These are phyloP conservation scores for Cyclotella kingstonii DNA, from an alignment of 108 stramenopile species.

Conservation along the genomic window DNA sequence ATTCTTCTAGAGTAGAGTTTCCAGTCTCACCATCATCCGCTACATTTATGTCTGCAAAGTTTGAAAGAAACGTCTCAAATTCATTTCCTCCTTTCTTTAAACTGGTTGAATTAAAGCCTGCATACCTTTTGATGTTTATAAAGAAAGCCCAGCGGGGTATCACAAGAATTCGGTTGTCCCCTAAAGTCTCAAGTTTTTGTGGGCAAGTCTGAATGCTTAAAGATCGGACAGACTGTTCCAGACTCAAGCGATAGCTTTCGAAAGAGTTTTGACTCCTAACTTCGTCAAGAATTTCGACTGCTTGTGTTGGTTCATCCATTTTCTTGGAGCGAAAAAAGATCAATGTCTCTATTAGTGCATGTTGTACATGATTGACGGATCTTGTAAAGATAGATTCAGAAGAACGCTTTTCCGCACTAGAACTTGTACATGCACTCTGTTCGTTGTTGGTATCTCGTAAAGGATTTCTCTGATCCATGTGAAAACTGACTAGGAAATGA, in stretches of 20 bases:
- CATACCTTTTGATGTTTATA: background rate
- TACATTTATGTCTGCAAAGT: background rate
- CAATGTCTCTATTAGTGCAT: conserved; percentile 21
- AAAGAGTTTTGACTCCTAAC: too few species aligned
- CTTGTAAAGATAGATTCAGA: conserved; percentile 3
- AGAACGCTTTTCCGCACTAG: too few species aligned
- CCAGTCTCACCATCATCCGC: background rate
- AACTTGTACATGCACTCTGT: too few species aligned
- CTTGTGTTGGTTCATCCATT: background rate
- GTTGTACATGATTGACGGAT: conserved; percentile 24
- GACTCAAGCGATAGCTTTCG: background rate
- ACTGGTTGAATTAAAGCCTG: background rate
- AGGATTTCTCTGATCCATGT: too few species aligned
- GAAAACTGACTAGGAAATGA: too few species aligned
- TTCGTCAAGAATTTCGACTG: background rate
- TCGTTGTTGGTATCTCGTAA: background rate
- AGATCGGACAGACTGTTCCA: conserved; percentile 28
- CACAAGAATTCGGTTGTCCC: conserved; percentile 78
- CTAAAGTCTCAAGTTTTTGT: conserved; percentile 63
- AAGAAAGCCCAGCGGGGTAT: conserved; percentile 56
- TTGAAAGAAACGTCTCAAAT: conserved; percentile 9
- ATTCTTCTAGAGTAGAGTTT: background rate
- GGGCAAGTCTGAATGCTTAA: conserved; percentile 39
- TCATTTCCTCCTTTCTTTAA: conserved; percentile 4
- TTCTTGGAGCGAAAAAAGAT: conserved; percentile 2